These are phyloP conservation scores for Brettanomyces bruxellensis DNA, from an alignment of 805 yeast genomes.

Conservation along the genomic window DNA sequence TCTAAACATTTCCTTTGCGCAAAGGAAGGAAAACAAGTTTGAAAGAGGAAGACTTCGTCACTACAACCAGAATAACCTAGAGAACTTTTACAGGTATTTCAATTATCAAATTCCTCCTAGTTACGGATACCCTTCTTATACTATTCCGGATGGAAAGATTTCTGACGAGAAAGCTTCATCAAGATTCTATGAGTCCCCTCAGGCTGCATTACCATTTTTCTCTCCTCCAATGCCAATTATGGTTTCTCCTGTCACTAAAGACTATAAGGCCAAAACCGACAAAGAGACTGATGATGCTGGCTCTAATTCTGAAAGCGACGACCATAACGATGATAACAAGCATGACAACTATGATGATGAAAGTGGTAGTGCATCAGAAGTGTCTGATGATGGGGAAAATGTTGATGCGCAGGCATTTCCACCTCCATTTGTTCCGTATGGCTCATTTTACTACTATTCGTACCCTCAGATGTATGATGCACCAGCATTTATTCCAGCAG, in stretches of 20 bases:
- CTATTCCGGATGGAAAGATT: neutral
- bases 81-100: slow-evolving; percentile 18
- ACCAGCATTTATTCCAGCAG: too few species aligned
- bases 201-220: neutral
- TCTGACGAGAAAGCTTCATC: too few species aligned
- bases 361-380: too few species aligned
- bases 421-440: neutral
- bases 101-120: slow-evolving; percentile 8
- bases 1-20: slow-evolving; percentile 61
- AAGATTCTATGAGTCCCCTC: neutral
- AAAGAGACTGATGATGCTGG: slow-evolving; percentile 1
- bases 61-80: slow-evolving; percentile 26
- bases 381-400: too few species aligned
- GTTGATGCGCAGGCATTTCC: neutral
- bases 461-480: neutral
- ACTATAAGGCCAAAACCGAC: neutral
- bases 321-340: neutral
- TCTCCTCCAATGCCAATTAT: neutral
- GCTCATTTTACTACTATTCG: neutral
- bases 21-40: slow-evolving; percentile 51
- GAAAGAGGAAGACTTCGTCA: slow-evolving; percentile 26
- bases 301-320: neutral
- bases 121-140: slow-evolving; percentile 7
- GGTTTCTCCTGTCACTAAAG: neutral
- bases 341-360: neutral